Evolutionary conservation across 2,329 filamentous ascomycete species (phyloP), one percentile per base, ranked within the genome.

Genomic region (Ophiostoma sp.): DNA sequence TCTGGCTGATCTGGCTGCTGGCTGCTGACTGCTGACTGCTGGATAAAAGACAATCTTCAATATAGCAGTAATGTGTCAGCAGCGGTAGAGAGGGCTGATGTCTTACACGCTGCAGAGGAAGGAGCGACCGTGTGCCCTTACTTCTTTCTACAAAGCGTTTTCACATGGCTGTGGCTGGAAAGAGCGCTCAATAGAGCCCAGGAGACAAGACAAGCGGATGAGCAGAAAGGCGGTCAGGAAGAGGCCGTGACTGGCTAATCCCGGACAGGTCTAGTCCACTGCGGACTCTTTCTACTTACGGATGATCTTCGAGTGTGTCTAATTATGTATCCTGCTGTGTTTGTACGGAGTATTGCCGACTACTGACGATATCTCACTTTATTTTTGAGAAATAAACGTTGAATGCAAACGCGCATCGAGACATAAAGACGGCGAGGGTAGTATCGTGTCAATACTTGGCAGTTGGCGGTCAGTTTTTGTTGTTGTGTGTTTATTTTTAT

Each of bases 181-280:
- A 17, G 41, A 39, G 44, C 44, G 15, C 48, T 54, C 20, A 23
- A 54, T 54, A 54, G 17, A 48, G 48, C 48, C n/a, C 52, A 31
- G 15, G n/a, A 27, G 8, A 54, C 6, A n/a, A 13, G n/a, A 31
- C 52, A 57, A 4, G 8, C 10, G n/a, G 36, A 23, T 17, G 60
- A 10, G 31, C 62, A 70, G 69, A 72, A 69, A 69, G 65, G 69
- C 69, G 67, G 69, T 71, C 71, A 70, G 65, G 68, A 20, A 35
- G 60, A 36, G 60, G 35, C 35, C 35, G n/a, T 33, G 33, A 23
- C 27, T 1, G 15, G 44, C 70, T 71, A 71, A 39, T n/a, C 68
- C 65, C 20, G 6, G 44, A 67, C 1, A 10, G 27, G 71, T 33
- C 67, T 72, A 72, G 71, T 36, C 27, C 15, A 15, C 35, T 27